Conservation (phyloP, 371 early-diverging fungal species). For the Syncephalastrum sp. region DNA sequence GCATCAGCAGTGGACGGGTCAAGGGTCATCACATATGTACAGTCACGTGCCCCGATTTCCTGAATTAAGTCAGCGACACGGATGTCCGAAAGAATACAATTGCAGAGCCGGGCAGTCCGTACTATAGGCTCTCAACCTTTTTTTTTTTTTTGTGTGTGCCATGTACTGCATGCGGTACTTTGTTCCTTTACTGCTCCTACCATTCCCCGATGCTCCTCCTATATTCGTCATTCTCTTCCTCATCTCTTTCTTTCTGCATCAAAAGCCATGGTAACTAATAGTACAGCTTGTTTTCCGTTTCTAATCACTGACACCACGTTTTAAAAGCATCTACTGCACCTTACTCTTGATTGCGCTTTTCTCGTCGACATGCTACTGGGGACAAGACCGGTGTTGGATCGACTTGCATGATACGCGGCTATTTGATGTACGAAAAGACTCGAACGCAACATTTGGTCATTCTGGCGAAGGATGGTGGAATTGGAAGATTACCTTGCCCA, state of each 20-base stretch:
- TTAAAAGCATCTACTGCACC: conserved; percentile 61
- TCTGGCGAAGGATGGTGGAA: conserved; percentile 51
- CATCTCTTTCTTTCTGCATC: conserved; percentile 63
- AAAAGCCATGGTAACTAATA: conserved; percentile 61
- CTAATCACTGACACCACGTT: not conserved
- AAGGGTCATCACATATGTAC: not conserved
- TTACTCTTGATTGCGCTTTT: conserved; percentile 58
- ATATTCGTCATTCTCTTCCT: conserved; percentile 62
- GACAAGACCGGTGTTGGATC: conserved; percentile 68
- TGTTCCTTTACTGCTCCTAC: conserved; percentile 62
- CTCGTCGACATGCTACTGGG: conserved; percentile 71
- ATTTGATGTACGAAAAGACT: conserved; percentile 41
- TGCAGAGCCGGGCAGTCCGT: not conserved
- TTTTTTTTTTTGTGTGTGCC: not conserved
- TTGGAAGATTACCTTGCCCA: conserved; percentile 46
- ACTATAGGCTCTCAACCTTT: not conserved
- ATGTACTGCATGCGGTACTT: conserved; percentile 69
- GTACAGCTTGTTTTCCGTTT: not conserved
- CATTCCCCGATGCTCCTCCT: conserved; percentile 69
- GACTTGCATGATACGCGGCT: conserved; percentile 46
- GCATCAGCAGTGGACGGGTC: not conserved
- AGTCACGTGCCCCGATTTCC: conserved; percentile 1
- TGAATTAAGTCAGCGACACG: not conserved
- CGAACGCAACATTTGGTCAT: conserved; percentile 49
- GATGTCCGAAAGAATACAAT: not conserved